phyloP scores from a whole-genome alignment of 805 yeast species.

The Spathaspora gorwiae region DNA sequence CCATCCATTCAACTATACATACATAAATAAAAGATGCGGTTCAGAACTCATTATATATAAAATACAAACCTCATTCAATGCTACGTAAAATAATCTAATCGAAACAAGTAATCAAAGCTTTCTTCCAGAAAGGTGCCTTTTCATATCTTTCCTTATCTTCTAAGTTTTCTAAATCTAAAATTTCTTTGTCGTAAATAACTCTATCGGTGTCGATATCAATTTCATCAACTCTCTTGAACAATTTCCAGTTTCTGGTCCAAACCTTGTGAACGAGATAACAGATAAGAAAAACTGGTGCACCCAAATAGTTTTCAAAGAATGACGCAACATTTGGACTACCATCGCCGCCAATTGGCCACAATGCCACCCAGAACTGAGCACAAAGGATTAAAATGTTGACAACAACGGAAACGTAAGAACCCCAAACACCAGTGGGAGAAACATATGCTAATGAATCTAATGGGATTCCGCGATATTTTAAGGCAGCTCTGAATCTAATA shows the following conservation, averaged over 20 bases:
- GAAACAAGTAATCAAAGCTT: conserved; percentile 10
- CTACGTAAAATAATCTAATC: conserved; percentile 2
- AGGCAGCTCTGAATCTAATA: conserved; percentile 38
- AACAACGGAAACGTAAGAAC: conserved; percentile 31
- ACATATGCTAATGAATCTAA: conserved; percentile 26
- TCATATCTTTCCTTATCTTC: conserved; percentile 18
- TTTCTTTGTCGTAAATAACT: conserved; percentile 29
- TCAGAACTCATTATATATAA: too few species aligned
- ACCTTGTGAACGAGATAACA: conserved; percentile 30
- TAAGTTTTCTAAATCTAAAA: conserved; percentile 24
- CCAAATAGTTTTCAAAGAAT: conserved; percentile 32
- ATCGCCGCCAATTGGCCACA: conserved; percentile 30
- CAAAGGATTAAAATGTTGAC: conserved; percentile 30
- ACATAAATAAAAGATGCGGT: too few species aligned
- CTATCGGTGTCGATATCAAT: conserved; percentile 28
- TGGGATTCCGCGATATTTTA: conserved; percentile 25
- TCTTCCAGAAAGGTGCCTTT: conserved; percentile 16
- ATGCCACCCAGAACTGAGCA: conserved; percentile 43
- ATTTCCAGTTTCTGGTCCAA: conserved; percentile 26
- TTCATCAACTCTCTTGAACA: conserved; percentile 21
- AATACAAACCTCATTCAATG: too few species aligned
- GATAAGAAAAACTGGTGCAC: conserved; percentile 25
- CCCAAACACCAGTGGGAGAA: conserved; percentile 37
- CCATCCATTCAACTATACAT: not conserved
- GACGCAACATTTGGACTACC: conserved; percentile 21